Conservation (phyloP, 495 filamentous ascomycete species). For the Podospora pseudopauciseta region DNA sequence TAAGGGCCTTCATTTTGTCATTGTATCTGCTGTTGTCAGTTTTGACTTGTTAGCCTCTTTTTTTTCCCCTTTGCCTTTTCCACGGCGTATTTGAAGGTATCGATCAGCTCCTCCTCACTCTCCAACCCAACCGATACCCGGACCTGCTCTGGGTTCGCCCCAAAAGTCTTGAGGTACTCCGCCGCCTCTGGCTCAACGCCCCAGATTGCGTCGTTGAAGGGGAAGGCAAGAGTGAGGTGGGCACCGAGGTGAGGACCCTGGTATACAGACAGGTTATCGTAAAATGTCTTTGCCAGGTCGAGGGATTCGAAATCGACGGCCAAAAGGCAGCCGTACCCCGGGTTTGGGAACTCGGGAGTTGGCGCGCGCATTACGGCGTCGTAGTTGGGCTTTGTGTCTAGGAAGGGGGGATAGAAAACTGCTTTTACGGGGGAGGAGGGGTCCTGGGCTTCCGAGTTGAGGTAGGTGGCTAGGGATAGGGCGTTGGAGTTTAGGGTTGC, state of each 20-base stretch:
- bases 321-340: conserved; percentile 39
- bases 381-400: conserved; percentile 35
- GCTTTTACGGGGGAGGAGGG: conserved; percentile 30
- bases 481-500: conserved; percentile 44
- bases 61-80: conserved; percentile 11
- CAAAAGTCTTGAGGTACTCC: conserved; percentile 29
- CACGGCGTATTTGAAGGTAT: conserved; percentile 34
- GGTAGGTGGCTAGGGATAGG: conserved; percentile 32
- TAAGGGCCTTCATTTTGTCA: neutral
- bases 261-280: conserved; percentile 40
- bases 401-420: conserved; percentile 42
- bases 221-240: conserved; percentile 41
- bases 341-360: conserved; percentile 30
- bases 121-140: conserved; percentile 44
- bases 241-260: conserved; percentile 48
- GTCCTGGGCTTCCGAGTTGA: conserved; percentile 26
- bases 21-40: neutral
- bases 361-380: conserved; percentile 32
- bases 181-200: conserved; percentile 22
- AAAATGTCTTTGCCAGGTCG: conserved; percentile 34
- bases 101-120: conserved; percentile 33
- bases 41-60: neutral
- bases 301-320: conserved; percentile 42
- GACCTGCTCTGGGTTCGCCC: conserved; percentile 32
- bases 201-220: conserved; percentile 41